Evolutionary conservation across 2,329 filamentous ascomycete genomes (phyloP), one percentile per base, ranked within the genome.

Genomic region (Alternaria arborescens): DNA sequence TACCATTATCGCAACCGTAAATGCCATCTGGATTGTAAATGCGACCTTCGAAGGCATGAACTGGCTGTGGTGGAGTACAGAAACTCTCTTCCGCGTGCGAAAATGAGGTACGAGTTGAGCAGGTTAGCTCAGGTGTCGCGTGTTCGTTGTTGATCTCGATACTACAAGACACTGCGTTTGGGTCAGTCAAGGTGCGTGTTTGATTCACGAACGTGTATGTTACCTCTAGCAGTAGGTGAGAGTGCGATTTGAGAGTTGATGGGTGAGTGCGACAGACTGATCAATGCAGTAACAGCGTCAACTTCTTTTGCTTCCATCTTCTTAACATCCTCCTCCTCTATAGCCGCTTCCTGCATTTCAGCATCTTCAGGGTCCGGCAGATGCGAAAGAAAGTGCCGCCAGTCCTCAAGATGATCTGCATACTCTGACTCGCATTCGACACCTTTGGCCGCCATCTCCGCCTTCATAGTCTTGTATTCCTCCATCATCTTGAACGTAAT

Each of bases 401-500:
- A 66, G 34, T 61, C 59, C 38, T 61, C 22, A 22, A 57, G 26
- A 16, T 54, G 32, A 3, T 59, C 54, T 8, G 47, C 32, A 32
- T 62, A 52, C 12, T 18, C 55, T 0, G 59, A 65, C 22, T 63
- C 58, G 0, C 16, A 10, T 16, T 48, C 26, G 10, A 60, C 26
- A 5, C 67, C 65, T 26, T 55, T 55, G 1, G 18, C 14, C 8
- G 10, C 38, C 50, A 64, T 38, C 2, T 34, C 36, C 7, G 0
- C n/a, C 44, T 61, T 65, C 53, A 65, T 58, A 18, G 18, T n/a
- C 53, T 28, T 52, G 32, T 61, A 70, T 47, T 18, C 8, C 6
- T 57, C 22, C 43, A 70, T 1, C 63, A 68, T 68, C 2, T 16
- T 40, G 12, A 47, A 12, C 4, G 63, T 62, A 16, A 70, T 65